These are phyloP conservation scores for Aspergillus sp. DNA, from an alignment of 2,329 filamentous ascomycete genomes.

Conservation along the genomic window DNA sequence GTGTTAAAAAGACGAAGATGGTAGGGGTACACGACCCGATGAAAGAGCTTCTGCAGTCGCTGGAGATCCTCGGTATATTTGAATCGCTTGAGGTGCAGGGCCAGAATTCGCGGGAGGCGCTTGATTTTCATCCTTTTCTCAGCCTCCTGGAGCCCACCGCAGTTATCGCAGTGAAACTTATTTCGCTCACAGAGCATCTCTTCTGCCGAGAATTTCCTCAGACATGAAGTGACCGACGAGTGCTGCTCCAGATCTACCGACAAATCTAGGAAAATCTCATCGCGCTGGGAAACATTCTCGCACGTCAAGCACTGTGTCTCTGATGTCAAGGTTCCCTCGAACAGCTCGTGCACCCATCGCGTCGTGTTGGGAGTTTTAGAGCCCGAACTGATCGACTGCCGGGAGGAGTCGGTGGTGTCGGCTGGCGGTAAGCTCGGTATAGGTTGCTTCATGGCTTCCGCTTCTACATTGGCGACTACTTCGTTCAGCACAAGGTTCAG, in stretches of 20 bases:
- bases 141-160: conserved; percentile 92
- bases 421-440: conserved; percentile 53
- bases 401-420: conserved; percentile 46
- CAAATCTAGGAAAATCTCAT: conserved; percentile 93
- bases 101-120: conserved; percentile 83
- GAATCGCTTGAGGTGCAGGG: conserved; percentile 92
- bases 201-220: conserved; percentile 94
- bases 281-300: conserved; percentile 90
- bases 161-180: conserved; percentile 98
- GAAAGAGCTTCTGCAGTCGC: conserved; percentile 91
- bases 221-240: conserved; percentile 91
- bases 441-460: conserved; percentile 60
- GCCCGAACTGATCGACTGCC: conserved; percentile 53
- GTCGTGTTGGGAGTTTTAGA: conserved; percentile 65
- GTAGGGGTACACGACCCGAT: conserved; percentile 95
- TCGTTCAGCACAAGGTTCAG: conserved; percentile 93
- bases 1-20: conserved; percentile 97
- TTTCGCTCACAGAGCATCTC: conserved; percentile 98
- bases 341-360: conserved; percentile 95
- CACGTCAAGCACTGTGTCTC: conserved; percentile 96
- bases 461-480: conserved; percentile 89
- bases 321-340: conserved; percentile 90
- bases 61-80: conserved; percentile 98
- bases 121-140: conserved; percentile 99
- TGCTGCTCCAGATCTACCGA: conserved; percentile 96